These are phyloP conservation scores for Podospora comata DNA, from an alignment of 495 filamentous ascomycete genomes.

Conservation along the genomic window DNA sequence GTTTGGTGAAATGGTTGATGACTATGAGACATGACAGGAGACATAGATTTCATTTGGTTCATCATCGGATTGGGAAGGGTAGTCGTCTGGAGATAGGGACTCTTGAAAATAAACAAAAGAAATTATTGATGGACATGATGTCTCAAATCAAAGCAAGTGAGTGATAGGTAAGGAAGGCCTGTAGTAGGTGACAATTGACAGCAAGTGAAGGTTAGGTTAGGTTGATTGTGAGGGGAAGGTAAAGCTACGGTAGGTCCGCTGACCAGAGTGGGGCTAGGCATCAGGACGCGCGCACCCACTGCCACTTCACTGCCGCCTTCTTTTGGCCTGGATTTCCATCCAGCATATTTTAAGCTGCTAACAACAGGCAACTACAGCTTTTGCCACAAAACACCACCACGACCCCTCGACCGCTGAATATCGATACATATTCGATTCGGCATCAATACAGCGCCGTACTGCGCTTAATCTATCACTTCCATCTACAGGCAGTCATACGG, in stretches of 20 bases:
- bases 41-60: background rate
- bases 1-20: background rate
- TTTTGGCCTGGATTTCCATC: background rate
- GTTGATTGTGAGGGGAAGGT: background rate
- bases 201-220: background rate
- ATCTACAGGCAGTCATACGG: background rate
- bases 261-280: constrained; percentile 7
- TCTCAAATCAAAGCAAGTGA: background rate
- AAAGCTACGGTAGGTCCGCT: constrained; percentile 1
- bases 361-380: constrained; percentile 5
- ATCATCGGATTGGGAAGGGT: background rate
- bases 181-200: background rate
- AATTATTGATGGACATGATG: too few species aligned
- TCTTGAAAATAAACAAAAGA: background rate
- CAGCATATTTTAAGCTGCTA: background rate
- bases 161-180: too few species aligned
- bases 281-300: background rate
- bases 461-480: constrained; percentile 3
- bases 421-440: background rate
- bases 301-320: constrained; percentile 1
- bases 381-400: constrained; percentile 20
- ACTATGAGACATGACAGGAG: background rate
- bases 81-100: background rate
- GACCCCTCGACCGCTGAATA: constrained; percentile 1
- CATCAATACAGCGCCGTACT: background rate